These are phyloP conservation scores for Podosphaera fusca DNA, from an alignment of 2,329 filamentous ascomycete species.

Conservation along the genomic window DNA sequence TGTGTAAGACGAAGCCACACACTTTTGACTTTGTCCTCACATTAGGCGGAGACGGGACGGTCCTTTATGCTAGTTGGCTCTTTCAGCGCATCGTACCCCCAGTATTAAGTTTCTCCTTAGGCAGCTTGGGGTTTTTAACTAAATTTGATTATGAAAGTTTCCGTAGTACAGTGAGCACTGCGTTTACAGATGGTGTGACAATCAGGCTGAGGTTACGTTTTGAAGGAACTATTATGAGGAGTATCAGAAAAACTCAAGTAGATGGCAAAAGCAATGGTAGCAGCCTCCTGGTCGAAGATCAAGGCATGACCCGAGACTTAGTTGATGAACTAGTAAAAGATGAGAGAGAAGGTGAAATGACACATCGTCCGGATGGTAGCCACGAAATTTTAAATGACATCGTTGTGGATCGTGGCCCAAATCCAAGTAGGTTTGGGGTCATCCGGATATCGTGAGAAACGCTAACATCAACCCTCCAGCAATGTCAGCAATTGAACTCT, in stretches of 20 bases:
- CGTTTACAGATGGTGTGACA: conserved; percentile 65
- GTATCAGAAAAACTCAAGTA: conserved; percentile 24
- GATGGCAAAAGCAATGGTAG: conserved; percentile 11
- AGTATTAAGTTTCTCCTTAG: conserved; percentile 73
- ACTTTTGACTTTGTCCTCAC: conserved; percentile 88
- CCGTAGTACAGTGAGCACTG: conserved; percentile 39
- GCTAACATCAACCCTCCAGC: conserved; percentile 23
- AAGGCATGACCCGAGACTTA: conserved; percentile 34
- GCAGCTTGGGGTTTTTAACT: conserved; percentile 82
- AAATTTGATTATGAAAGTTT: conserved; percentile 82
- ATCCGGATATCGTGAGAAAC: background rate
- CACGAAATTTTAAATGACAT: conserved; percentile 90
- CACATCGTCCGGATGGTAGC: conserved; percentile 63
- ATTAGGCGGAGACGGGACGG: conserved; percentile 85
- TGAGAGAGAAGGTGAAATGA: conserved; percentile 61
- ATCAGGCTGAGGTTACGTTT: conserved; percentile 75
- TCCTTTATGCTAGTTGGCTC: conserved; percentile 86
- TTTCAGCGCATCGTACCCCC: conserved; percentile 92
- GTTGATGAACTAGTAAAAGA: conserved; percentile 80
- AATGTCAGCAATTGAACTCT: conserved; percentile 80
- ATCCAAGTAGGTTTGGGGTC: conserved; percentile 45
- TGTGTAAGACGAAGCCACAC: conserved; percentile 58
- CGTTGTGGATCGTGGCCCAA: conserved; percentile 86
- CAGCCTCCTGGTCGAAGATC: conserved; percentile 20
- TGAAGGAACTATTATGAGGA: conserved; percentile 83